These are phyloP conservation scores for Rhizoclosmatium globosum DNA, from an alignment of 192 early-diverging fungal genomes.

Conservation along the genomic window DNA sequence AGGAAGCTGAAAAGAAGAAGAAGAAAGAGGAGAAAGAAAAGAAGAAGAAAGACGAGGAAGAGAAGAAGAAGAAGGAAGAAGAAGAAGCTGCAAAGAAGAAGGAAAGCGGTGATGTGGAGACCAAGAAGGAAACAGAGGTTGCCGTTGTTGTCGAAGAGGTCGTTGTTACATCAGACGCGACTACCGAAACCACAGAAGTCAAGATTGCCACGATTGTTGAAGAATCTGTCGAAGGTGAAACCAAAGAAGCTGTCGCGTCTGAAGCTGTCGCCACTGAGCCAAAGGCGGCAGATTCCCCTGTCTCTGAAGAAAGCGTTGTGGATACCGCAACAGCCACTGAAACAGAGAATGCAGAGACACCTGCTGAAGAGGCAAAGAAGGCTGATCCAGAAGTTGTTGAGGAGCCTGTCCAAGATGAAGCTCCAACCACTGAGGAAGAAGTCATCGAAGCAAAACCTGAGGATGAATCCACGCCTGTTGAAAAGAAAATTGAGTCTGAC, in stretches of 20 bases:
- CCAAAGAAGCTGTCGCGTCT: conserved; percentile 36
- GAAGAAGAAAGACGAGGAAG: not conserved
- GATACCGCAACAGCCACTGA: too few relatives aligned
- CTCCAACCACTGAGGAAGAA: not conserved
- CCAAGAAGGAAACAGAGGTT: not conserved
- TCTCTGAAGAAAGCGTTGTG: too few relatives aligned
- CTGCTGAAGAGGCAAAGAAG: not conserved
- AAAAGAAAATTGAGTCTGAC: conserved; percentile 42
- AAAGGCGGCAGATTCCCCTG: too few relatives aligned
- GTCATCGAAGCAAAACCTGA: not conserved
- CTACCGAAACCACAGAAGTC: too few relatives aligned
- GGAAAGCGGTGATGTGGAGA: conserved; percentile 12
- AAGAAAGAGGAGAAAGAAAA: not conserved
- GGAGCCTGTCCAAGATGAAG: not conserved
- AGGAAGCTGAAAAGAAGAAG: not conserved
- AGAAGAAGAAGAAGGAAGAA: conserved; percentile 10
- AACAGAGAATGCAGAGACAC: not conserved
- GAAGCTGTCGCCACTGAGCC: conserved; percentile 34
- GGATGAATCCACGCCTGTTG: not conserved
- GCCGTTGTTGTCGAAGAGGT: not conserved
- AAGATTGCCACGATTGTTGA: not conserved
- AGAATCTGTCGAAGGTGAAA: not conserved
- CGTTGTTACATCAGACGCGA: not conserved
- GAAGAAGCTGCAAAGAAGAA: conserved; percentile 19
- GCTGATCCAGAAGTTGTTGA: not conserved